Evolutionary conservation across 352 stramenopile species (phyloP).

Genomic region (Pythium periplocum): DNA sequence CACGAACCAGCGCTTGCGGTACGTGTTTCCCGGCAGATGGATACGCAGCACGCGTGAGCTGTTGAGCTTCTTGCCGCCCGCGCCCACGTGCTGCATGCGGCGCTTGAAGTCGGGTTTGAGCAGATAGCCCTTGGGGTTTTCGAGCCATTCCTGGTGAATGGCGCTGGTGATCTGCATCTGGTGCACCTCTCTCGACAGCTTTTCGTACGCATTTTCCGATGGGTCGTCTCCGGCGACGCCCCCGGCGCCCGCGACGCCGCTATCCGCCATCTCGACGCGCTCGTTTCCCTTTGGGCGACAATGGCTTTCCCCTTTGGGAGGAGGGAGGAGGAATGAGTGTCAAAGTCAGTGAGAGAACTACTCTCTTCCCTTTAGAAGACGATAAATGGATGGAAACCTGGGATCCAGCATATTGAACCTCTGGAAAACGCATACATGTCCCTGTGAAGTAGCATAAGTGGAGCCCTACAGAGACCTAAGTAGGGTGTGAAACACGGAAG

Average conservation of each 20-base stretch:
- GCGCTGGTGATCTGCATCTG: constrained; percentile 87
- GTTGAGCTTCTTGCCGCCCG: constrained; percentile 84
- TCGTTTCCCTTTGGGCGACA: background rate
- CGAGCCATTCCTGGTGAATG: constrained; percentile 87
- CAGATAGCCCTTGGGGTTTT: constrained; percentile 86
- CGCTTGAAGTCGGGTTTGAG: constrained; percentile 89
- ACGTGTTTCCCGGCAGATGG: constrained; percentile 75
- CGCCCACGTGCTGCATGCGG: constrained; percentile 78
- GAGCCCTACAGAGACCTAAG: too few species aligned
- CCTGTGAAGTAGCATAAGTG: too few species aligned
- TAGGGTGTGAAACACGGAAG: too few species aligned
- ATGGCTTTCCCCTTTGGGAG: too few species aligned
- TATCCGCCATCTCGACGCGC: background rate
- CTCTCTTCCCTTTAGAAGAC: too few species aligned
- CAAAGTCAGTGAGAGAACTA: too few species aligned
- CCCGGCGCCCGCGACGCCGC: constrained; percentile 9
- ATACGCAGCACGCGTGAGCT: constrained; percentile 68
- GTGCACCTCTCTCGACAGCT: constrained; percentile 85
- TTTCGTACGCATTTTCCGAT: constrained; percentile 85
- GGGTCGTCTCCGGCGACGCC: constrained; percentile 20
- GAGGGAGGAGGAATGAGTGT: too few species aligned
- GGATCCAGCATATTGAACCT: too few species aligned
- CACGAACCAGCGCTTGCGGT: constrained; percentile 83
- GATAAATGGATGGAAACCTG: too few species aligned
- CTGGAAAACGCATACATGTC: too few species aligned